A percentile compares a stretch with the other conserved stretches of the same genome.
Evolutionary conservation across 2,329 filamentous ascomycete species (phyloP).

Genomic region (Exophiala mesophila): DNA sequence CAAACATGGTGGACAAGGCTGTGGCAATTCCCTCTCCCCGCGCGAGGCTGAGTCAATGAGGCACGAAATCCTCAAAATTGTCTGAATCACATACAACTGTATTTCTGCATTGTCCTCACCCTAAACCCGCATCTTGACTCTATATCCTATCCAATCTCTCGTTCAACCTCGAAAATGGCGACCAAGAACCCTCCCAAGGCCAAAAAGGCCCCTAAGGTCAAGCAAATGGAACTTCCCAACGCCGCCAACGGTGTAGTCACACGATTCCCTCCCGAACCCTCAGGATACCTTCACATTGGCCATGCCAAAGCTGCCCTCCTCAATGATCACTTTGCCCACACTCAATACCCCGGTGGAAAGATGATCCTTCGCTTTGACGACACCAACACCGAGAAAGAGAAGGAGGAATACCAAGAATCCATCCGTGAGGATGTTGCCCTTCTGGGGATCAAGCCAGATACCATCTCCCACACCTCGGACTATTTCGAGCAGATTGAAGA

Average conservation of each 20-base stretch:
- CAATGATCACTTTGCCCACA: conserved; percentile 33
- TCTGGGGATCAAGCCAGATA: conserved; percentile 87
- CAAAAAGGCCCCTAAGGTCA: conserved; percentile 27
- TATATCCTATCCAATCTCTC: background rate
- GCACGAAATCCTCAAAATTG: too few species aligned
- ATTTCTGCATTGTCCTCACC: too few species aligned
- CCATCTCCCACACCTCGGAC: conserved; percentile 84
- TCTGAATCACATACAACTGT: too few species aligned
- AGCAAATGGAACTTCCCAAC: conserved; percentile 30
- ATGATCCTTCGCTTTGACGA: conserved; percentile 92
- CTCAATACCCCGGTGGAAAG: conserved; percentile 53
- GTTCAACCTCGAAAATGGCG: conserved; percentile 10
- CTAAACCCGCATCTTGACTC: too few species aligned
- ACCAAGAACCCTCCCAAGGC: conserved; percentile 19
- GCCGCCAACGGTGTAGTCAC: conserved; percentile 32
- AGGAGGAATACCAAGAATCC: conserved; percentile 89
- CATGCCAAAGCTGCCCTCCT: conserved; percentile 32
- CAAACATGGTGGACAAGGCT: too few species aligned
- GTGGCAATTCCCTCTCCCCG: background rate
- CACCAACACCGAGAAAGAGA: conserved; percentile 96
- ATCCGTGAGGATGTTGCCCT: conserved; percentile 88
- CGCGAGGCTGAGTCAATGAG: conserved; percentile 2
- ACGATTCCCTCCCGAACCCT: conserved; percentile 35
- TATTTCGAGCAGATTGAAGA: conserved; percentile 93
- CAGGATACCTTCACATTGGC: conserved; percentile 35